Conservation (phyloP, 2,329 filamentous ascomycete genomes). For the Teratosphaeria destructans region DNA sequence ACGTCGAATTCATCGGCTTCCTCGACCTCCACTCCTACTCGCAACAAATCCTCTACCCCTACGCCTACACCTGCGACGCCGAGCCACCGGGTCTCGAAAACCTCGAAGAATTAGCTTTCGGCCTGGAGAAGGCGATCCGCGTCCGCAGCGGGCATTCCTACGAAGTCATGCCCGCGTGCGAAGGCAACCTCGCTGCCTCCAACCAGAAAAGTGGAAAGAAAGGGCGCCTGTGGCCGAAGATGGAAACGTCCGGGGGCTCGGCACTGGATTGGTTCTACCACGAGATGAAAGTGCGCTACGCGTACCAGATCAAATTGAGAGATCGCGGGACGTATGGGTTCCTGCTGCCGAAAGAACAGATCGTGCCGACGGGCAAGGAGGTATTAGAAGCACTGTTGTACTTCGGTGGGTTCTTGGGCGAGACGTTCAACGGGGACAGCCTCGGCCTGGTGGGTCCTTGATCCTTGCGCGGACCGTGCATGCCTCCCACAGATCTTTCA, state of each 20-base stretch:
- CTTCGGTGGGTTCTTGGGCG: constrained; percentile 62
- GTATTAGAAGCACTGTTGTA: constrained; percentile 73
- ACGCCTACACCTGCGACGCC: constrained; percentile 69
- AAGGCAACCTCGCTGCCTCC: constrained; percentile 52
- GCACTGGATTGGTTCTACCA: constrained; percentile 95
- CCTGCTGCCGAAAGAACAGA: constrained; percentile 73
- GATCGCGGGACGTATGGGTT: constrained; percentile 95
- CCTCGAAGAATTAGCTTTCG: constrained; percentile 78
- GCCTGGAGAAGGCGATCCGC: constrained; percentile 80
- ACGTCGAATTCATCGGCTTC: constrained; percentile 70
- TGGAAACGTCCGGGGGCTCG: constrained; percentile 71
- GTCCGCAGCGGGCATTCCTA: constrained; percentile 55
- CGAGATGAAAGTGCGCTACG: constrained; percentile 63
- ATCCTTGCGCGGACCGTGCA: not conserved
- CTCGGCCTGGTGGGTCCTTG: not conserved
- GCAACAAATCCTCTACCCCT: constrained; percentile 88
- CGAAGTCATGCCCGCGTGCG: constrained; percentile 70
- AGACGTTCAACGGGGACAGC: not conserved
- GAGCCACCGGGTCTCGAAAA: constrained; percentile 73
- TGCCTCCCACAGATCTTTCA: not conserved
- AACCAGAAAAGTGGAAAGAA: constrained; percentile 16
- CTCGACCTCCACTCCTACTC: constrained; percentile 91
- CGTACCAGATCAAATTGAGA: constrained; percentile 87
- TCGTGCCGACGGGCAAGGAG: constrained; percentile 82
- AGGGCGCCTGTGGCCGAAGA: constrained; percentile 35